Evolutionary conservation across 23 red algal species (phyloP).

Genomic region (Gracilariopsis chorda): DNA sequence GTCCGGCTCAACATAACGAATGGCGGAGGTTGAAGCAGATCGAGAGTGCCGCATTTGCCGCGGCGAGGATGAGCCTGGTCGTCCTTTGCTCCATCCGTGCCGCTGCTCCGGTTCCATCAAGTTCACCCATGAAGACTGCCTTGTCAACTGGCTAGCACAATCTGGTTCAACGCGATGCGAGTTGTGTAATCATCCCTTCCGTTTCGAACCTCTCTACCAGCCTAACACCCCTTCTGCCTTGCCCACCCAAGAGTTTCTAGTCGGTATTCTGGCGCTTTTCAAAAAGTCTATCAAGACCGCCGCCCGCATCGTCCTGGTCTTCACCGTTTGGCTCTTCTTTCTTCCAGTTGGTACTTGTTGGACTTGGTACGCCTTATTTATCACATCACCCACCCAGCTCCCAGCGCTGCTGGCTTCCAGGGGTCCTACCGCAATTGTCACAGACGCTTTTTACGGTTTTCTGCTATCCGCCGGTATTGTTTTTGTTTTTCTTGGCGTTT

Average conservation of each 20-base stretch:
- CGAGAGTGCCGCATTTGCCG: slow-evolving; percentile 98
- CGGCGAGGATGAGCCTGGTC: slow-evolving; percentile 55
- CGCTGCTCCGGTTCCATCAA: slow-evolving; percentile 90
- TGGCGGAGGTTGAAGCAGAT: slow-evolving; percentile 61
- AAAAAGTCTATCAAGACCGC: slow-evolving; percentile 33
- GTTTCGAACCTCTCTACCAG: slow-evolving; percentile 84
- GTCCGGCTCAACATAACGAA: neutral
- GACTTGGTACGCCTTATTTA: slow-evolving; percentile 80
- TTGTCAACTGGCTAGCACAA: slow-evolving; percentile 83
- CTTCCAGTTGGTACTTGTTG: slow-evolving; percentile 83
- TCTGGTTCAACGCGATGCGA: slow-evolving; percentile 86
- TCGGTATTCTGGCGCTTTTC: slow-evolving; percentile 42
- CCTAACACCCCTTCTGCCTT: slow-evolving; percentile 79
- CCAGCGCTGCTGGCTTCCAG: slow-evolving; percentile 22
- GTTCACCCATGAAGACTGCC: slow-evolving; percentile 94
- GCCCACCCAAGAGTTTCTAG: slow-evolving; percentile 66
- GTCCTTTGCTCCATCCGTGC: slow-evolving; percentile 93
- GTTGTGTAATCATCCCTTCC: slow-evolving; percentile 86
- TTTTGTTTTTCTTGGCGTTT: slow-evolving; percentile 77
- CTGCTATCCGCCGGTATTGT: slow-evolving; percentile 82
- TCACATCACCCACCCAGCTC: slow-evolving; percentile 30
- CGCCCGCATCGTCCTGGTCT: slow-evolving; percentile 62
- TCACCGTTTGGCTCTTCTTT: slow-evolving; percentile 76
- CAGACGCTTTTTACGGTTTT: slow-evolving; percentile 77
- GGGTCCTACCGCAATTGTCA: slow-evolving; percentile 41